A percentile compares a stretch with the other conserved stretches of the same genome.
These are phyloP conservation scores for Plasmodium knowlesi DNA, from an alignment of 169 alveolate species.

Conservation along the genomic window DNA sequence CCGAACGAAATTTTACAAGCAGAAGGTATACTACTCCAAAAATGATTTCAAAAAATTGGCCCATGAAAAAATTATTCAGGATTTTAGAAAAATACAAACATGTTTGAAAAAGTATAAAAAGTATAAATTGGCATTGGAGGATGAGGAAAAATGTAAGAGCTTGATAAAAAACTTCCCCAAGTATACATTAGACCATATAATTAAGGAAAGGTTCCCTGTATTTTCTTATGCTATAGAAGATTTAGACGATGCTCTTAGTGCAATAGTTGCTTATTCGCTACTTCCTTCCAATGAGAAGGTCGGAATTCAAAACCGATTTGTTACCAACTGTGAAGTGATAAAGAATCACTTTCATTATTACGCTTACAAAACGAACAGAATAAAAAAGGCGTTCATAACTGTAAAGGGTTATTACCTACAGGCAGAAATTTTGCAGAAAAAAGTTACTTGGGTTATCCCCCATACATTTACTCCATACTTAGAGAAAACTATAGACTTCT, in stretches of 20 bases:
- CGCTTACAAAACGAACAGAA: constrained; percentile 19
- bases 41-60: constrained; percentile 92
- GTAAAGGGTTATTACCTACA: constrained; percentile 99
- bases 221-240: constrained; percentile 97
- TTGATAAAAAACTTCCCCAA: constrained; percentile 90
- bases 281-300: constrained; percentile 6
- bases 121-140: constrained; percentile 92
- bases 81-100: constrained; percentile 89
- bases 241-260: constrained; percentile 97
- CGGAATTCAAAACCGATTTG: constrained; percentile 8
- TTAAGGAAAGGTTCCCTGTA: constrained; percentile 97
- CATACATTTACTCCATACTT: constrained; percentile 93
- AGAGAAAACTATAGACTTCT: constrained; percentile 30
- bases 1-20: constrained; percentile 87
- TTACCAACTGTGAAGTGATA: background rate
- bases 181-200: constrained; percentile 94
- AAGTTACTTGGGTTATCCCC: constrained; percentile 98
- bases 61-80: constrained; percentile 94
- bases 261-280: constrained; percentile 87
- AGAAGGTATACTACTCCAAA: constrained; percentile 85
- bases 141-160: constrained; percentile 89
- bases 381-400: constrained; percentile 93
- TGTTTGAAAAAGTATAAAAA: constrained; percentile 91
- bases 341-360: constrained; percentile 35
- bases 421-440: constrained; percentile 92